phyloP scores from a whole-genome alignment of 257 asterid genomes.

The Hygrophila difformis region DNA sequence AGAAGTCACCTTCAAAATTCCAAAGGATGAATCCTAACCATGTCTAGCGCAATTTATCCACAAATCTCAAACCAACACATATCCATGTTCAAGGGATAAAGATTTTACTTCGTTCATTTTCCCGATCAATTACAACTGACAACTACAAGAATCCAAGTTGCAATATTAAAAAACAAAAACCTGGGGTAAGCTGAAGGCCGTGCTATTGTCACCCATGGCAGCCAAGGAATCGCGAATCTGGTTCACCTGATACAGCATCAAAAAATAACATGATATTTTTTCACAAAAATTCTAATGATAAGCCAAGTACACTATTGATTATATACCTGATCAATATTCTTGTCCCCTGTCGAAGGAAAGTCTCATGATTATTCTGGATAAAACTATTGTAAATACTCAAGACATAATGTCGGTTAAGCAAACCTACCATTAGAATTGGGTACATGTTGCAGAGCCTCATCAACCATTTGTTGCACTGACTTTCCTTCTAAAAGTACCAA shows the following conservation, averaged over 20 bases:
- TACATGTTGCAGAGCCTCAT: constrained; percentile 79
- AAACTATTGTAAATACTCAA: constrained; percentile 14
- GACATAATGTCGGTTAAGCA: constrained; percentile 15
- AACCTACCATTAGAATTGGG: constrained; percentile 75
- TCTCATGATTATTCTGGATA: constrained; percentile 14
- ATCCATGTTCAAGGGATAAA: too few relatives aligned
- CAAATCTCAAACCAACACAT: too few relatives aligned
- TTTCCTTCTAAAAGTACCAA: constrained; percentile 69
- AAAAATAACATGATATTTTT: not conserved
- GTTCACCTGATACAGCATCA: constrained; percentile 53
- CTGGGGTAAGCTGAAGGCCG: constrained; percentile 98
- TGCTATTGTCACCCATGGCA: constrained; percentile 89
- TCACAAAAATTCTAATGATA: constrained; percentile 10
- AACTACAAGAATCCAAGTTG: too few relatives aligned
- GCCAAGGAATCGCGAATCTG: constrained; percentile 96
- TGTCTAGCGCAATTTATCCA: too few relatives aligned
- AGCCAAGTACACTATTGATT: constrained; percentile 10
- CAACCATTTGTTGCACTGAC: constrained; percentile 86
- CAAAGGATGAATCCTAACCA: too few relatives aligned
- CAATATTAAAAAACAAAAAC: constrained; percentile 29
- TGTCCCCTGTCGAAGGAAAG: constrained; percentile 57
- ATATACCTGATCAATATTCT: constrained; percentile 71
- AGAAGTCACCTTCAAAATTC: too few relatives aligned
- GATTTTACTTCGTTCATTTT: too few relatives aligned
- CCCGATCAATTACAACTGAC: too few relatives aligned